Evolutionary conservation across 1,284 basidiomycete species (phyloP).

Genomic region (Trametes sp.): DNA sequence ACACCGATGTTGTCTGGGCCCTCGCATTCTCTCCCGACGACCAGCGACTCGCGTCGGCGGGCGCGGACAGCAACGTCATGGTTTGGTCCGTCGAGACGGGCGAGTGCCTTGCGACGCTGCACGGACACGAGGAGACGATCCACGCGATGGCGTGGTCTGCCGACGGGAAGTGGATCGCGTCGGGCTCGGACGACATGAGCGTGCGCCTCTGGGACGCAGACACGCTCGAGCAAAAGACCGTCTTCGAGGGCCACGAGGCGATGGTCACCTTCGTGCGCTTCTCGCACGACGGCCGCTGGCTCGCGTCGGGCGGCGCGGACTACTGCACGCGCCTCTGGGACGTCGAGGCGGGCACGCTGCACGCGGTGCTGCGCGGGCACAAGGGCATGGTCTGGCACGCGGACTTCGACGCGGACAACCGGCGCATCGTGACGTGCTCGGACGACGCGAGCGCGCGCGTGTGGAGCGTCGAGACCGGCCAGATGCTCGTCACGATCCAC

Average conservation of each 20-base stretch:
- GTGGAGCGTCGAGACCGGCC: slow-evolving; percentile 31
- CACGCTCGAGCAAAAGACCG: slow-evolving; percentile 20
- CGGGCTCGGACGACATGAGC: slow-evolving; percentile 36
- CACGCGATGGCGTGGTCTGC: slow-evolving; percentile 34
- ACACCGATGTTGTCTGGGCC: slow-evolving; percentile 23
- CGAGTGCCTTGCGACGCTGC: slow-evolving; percentile 13
- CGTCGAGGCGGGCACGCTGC: slow-evolving; percentile 14
- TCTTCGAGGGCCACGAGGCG: slow-evolving; percentile 31
- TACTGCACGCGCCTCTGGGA: slow-evolving; percentile 32
- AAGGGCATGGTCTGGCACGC: slow-evolving; percentile 27
- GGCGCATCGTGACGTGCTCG: slow-evolving; percentile 36
- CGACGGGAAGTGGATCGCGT: slow-evolving; percentile 34
- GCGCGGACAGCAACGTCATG: slow-evolving; percentile 27
- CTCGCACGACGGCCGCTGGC: slow-evolving; percentile 29
- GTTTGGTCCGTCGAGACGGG: slow-evolving; percentile 32
- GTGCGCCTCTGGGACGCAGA: slow-evolving; percentile 37
- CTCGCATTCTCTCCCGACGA: slow-evolving; percentile 37
- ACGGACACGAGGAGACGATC: slow-evolving; percentile 28
- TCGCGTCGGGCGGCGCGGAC: slow-evolving; percentile 32
- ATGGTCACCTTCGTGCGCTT: slow-evolving; percentile 33
- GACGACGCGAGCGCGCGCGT: slow-evolving; percentile 32
- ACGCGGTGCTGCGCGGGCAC: slow-evolving; percentile 25
- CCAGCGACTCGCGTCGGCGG: slow-evolving; percentile 30
- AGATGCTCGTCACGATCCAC: slow-evolving; percentile 26
- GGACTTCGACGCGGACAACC: slow-evolving; percentile 36